These are phyloP conservation scores for Daldinia grandis DNA, from an alignment of 495 filamentous ascomycete species.

Conservation along the genomic window DNA sequence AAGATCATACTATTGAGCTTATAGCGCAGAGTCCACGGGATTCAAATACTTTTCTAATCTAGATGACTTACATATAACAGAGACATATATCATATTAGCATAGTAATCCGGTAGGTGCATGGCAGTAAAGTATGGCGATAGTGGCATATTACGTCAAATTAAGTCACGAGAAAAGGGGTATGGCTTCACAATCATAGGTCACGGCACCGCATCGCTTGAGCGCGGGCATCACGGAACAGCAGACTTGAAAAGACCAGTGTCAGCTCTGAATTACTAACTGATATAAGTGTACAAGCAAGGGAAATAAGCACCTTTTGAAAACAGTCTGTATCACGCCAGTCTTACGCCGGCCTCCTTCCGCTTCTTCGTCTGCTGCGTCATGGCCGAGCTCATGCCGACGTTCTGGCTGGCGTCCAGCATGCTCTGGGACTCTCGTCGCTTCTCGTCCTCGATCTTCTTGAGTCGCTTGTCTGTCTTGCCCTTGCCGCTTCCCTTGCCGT, in stretches of 20 bases:
- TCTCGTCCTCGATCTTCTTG: slow-evolving; percentile 97
- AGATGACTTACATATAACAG: background rate
- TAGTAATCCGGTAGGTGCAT: background rate
- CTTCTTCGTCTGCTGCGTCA: slow-evolving; percentile 80
- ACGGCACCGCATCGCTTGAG: background rate
- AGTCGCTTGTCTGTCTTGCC: slow-evolving; percentile 96
- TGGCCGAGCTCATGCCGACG: slow-evolving; percentile 82
- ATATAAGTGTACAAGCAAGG: slow-evolving; percentile 38
- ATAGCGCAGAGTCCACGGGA: background rate
- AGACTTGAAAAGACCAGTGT: slow-evolving; percentile 35
- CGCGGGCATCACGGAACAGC: background rate
- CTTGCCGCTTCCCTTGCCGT: slow-evolving; percentile 96
- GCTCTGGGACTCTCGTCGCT: slow-evolving; percentile 82
- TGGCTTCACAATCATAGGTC: slow-evolving; percentile 12
- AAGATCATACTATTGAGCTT: background rate
- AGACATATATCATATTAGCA: background rate
- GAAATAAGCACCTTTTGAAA: slow-evolving; percentile 47
- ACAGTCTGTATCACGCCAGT: slow-evolving; percentile 63
- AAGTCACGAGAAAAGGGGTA: background rate
- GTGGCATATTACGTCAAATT: background rate
- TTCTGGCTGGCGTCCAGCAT: slow-evolving; percentile 81
- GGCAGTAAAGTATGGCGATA: background rate
- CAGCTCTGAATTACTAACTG: slow-evolving; percentile 39
- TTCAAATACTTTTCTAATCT: background rate
- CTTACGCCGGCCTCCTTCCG: slow-evolving; percentile 88